Evolutionary conservation across 192 early-diverging fungal genomes (phyloP).

Genomic region (Backusella liffmaniae): DNA sequence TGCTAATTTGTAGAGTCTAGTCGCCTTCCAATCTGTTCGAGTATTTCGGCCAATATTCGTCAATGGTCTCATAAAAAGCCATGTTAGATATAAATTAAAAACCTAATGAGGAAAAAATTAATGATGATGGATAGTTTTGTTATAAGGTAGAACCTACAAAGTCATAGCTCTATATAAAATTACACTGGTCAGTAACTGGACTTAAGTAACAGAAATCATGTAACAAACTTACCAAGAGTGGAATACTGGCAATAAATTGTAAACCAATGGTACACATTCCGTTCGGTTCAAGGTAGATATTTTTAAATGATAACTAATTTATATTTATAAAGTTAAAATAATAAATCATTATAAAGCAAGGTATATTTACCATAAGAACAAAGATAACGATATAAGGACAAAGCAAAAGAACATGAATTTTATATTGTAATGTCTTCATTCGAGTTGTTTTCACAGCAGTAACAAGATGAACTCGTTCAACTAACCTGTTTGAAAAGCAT

Average conservation of each 20-base stretch:
- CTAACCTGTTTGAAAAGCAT: not conserved
- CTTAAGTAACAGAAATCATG: not conserved
- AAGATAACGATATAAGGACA: constrained; percentile 41
- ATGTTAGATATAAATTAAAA: constrained; percentile 39
- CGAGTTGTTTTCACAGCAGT: constrained; percentile 32
- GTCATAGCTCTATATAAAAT: constrained; percentile 27
- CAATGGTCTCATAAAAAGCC: constrained; percentile 37
- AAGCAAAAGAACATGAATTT: constrained; percentile 27
- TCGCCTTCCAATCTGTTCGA: constrained; percentile 24
- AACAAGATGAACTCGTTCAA: constrained; percentile 37
- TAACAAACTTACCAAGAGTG: constrained; percentile 32
- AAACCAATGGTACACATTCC: constrained; percentile 37
- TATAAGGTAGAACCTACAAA: constrained; percentile 24
- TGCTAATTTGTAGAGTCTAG: constrained; percentile 34
- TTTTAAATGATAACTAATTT: constrained; percentile 26
- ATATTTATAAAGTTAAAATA: not conserved
- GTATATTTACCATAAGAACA: constrained; percentile 31
- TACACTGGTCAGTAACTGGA: not conserved
- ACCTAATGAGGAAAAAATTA: constrained; percentile 13
- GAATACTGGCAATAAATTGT: constrained; percentile 29
- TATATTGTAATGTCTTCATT: constrained; percentile 26
- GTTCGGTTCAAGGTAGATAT: constrained; percentile 22
- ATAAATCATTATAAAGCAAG: too few relatives aligned
- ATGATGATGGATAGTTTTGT: not conserved
- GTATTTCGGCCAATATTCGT: constrained; percentile 21